Evolutionary conservation across 2,329 filamentous ascomycete genomes (phyloP), one percentile per base, ranked within the genome.

Genomic region (Fusarium pseudoanthophilum): DNA sequence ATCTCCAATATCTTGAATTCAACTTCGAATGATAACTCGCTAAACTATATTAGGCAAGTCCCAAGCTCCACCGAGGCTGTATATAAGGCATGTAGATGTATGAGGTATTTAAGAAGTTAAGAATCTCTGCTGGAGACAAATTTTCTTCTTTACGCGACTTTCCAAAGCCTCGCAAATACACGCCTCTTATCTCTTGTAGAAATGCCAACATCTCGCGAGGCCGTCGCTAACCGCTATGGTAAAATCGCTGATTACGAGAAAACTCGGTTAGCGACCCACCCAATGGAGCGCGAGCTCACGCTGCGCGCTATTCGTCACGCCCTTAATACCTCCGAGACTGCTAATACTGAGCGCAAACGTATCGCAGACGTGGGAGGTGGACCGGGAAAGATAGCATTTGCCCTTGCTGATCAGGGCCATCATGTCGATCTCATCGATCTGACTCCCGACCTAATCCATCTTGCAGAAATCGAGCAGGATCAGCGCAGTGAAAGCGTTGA

Each of bases 71-170:
- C 43, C 13, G 4, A 28, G 24, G 18, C 18, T 2, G 13, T 46
- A 14, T 7, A 7, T 20, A 11, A 42, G 10, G 7, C 5, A 18
- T 8, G 11, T 34, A 42, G 39, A 16, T 5, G 5, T 26, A 20
- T 46, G 43, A 46, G 43, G 24, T 46, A 46, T 46, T 46, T 46
- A 28, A 21, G 24, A 28, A 46, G 11, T 10, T 2, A 1, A 28
- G 5, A 21, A 15, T 11, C 4, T 10, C 2, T 1, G 11, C 20
- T 28, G 2, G 5, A 14, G 24, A 46, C 4, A 28, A 3, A 28
- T 2, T 11, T 0, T 15, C 24, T 26, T 2, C 18, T 26, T 14
- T 7, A 15, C 15, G 5, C 4, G 0, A 15, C 4, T 24, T 46
- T 4, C 4, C 8, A 46, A 18, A 21, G 4, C 5, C 13, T 21